Evolutionary conservation across 2,329 filamentous ascomycete genomes (phyloP), one percentile per base, ranked within the genome.

Genomic region (Colletotrichum tropicicola): DNA sequence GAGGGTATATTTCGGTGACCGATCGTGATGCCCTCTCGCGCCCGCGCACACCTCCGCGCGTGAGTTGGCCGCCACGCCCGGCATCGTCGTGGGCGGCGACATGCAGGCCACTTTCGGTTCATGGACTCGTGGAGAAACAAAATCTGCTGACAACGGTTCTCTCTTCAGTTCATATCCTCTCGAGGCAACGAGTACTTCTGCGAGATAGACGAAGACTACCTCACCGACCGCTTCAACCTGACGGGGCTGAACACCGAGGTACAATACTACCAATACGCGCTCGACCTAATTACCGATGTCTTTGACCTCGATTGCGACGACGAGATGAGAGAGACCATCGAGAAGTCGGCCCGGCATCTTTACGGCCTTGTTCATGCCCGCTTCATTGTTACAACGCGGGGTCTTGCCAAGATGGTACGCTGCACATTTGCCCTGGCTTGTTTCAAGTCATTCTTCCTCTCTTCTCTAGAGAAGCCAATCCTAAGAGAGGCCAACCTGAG

Each of bases 281-380:
- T 99, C 47, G 96, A 99, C 76, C 89, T 99, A 15, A 93, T 99
- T 62, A 99, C 96, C 53, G 96, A 99, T 74, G 95, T 98, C 51
- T 99, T 99, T 79, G 96, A 99, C 75, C 90, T 98, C 74, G 96
- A 99, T 79, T 98, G 96, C 80, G 95, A 98, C 77, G 96, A 99
- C 78, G 95, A 98, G 73, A 97, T 98, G 90, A 89, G 96, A 68
- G 96, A 98, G 82, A 93, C 94, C 68, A 98, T 99, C 69, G 96
- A 99, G 80, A 98, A 98, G 81, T 97, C 94, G 39, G 96, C 96
- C 3, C 87, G 96, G 67, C 96, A 98, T 77, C 86, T 99, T 1
- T 99, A 99, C 77, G 96, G 96, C 51, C 85, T 99, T 5, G 95
- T 99, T 39, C 96, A 99, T 76, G 96, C 96, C 27, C 89, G 96